A percentile compares a stretch with the other conserved stretches of the same genome.
Conservation (phyloP, 495 filamentous ascomycete genomes). For the Achaetomiella virescens region DNA sequence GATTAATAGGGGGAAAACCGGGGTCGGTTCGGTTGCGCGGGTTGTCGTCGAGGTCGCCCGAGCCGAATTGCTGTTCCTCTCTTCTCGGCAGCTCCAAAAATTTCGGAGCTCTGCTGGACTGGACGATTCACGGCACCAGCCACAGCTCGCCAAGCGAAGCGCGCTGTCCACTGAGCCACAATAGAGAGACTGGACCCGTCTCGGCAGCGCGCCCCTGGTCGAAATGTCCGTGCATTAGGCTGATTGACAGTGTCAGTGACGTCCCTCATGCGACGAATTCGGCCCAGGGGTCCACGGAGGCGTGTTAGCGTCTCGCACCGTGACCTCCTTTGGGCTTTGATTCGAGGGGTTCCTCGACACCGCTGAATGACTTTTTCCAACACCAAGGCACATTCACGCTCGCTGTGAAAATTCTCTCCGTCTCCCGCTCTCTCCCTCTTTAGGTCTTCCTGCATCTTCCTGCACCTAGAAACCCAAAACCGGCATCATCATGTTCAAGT, state of each 20-base stretch:
- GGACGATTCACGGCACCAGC: conserved; percentile 2
- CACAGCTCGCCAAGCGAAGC: conserved; percentile 2
- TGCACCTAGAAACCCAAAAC: conserved; percentile 8
- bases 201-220: neutral
- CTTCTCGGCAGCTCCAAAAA: conserved; percentile 6
- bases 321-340: conserved; percentile 8
- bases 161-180: neutral
- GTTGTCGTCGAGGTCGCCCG: neutral
- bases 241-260: conserved; percentile 9
- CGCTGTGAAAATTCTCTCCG: conserved; percentile 1
- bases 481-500: conserved; percentile 42
- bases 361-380: conserved; percentile 21
- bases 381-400: conserved; percentile 2
- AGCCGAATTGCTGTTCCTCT: conserved; percentile 1
- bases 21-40: neutral
- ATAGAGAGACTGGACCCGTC: too few species aligned
- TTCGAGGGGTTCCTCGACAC: conserved; percentile 19
- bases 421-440: conserved; percentile 4
- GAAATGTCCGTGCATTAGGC: neutral
- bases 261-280: conserved; percentile 9
- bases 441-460: neutral
- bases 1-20: neutral
- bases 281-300: neutral
- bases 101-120: conserved; percentile 7
- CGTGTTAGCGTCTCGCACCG: conserved; percentile 9